Evolutionary conservation across 805 yeast genomes (phyloP), one percentile per base, ranked within the genome.

Genomic region (Kluyveromyces starmeri): DNA sequence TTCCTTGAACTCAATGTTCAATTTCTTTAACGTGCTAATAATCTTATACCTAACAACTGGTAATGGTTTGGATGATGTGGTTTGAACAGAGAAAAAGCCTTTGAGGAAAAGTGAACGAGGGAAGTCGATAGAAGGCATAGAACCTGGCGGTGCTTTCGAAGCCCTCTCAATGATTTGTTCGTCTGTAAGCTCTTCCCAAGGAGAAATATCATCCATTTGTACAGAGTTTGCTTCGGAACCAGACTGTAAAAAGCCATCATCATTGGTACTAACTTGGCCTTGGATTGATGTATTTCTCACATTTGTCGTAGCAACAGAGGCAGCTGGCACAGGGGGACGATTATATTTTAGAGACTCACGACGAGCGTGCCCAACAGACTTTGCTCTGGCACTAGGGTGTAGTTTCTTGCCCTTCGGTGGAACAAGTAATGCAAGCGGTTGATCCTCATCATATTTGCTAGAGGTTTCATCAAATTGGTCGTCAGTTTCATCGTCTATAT

Each of bases 51-150:
- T 73, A 38, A 88, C 86, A 42, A 83, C 82, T 9, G 94, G 88
- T 37, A 89, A 67, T 13, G 95, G 92, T 49, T 85, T 85, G 4
- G 95, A 83, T 2, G 96, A 85, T 0, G 97, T 88, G 1, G 95
- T 83, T 61, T 88, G 96, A 32, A 88, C 96, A 40, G 89, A 78
- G 61, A 88, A 88, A 52, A 89, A 88, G 1, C 96, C 96, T 54
- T 86, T 84, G 55, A 88, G 68, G 64, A 85, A 86, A 44, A 88
- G 70, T 2, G 95, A 88, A 61, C 81, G 81, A 40, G 96, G 95
- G 53, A 77, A 84, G 51, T 88, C 96, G 55, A 89, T 85, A 1
- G 96, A 85, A 18, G 94, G 95, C 96, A 88, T 86, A 11, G 81
- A 61, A 36, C 83, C 84, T 2, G 79, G 74, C 37, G 76, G 72